These are phyloP conservation scores for Ceratobasidium sp. DNA, from an alignment of 1,284 basidiomycete genomes.

Conservation along the genomic window DNA sequence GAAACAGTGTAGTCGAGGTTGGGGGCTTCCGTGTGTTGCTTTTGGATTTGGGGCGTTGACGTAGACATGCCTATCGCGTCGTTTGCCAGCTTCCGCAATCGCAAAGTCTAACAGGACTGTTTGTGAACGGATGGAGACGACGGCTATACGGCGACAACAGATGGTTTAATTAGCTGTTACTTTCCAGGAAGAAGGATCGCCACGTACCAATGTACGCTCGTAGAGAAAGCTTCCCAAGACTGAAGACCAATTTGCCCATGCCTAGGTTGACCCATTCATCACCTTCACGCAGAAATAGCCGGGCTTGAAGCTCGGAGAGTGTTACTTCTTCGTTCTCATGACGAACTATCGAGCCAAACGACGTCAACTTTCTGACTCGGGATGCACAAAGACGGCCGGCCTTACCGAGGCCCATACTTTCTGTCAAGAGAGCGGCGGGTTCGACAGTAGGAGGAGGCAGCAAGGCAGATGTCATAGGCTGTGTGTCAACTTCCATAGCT, in stretches of 20 bases:
- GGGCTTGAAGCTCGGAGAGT: constrained; percentile 39
- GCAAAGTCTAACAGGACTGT: constrained; percentile 40
- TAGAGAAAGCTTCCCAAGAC: constrained; percentile 39
- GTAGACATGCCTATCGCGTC: constrained; percentile 43
- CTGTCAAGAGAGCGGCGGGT: constrained; percentile 15
- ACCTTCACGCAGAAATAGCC: constrained; percentile 39
- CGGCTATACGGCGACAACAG: constrained; percentile 3
- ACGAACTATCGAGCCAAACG: constrained; percentile 12
- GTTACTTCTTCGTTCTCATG: constrained; percentile 42
- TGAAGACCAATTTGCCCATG: constrained; percentile 42
- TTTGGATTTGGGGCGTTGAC: constrained; percentile 44
- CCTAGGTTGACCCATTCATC: constrained; percentile 42
- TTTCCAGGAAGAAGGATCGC: not conserved
- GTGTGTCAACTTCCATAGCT: constrained; percentile 33
- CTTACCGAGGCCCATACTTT: constrained; percentile 42
- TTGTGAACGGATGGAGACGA: constrained; percentile 40
- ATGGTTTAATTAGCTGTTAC: not conserved
- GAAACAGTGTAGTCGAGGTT: constrained; percentile 43
- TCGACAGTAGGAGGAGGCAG: constrained; percentile 19
- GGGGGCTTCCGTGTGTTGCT: constrained; percentile 40
- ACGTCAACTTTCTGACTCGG: constrained; percentile 4
- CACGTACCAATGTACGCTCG: constrained; percentile 40
- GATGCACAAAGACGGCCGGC: constrained; percentile 9
- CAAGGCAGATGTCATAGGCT: constrained; percentile 11
- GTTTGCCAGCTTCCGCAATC: constrained; percentile 43